Evolutionary conservation across 345 rosid species (phyloP).

Genomic region (Schrenkiella parvula): DNA sequence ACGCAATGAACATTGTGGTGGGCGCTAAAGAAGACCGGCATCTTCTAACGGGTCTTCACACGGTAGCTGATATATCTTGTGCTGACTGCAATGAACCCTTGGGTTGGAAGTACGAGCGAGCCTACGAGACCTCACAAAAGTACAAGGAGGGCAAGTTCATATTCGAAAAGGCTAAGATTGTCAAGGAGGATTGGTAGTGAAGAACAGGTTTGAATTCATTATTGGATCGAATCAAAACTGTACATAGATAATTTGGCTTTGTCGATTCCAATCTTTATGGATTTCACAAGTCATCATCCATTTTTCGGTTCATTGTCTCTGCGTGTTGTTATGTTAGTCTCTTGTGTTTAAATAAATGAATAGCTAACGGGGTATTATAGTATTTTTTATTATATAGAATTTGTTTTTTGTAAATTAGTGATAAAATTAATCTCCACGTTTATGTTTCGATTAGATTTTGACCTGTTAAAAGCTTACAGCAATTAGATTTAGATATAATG

Average conservation of each 20-base stretch:
- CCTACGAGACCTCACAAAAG: slow-evolving; percentile 63
- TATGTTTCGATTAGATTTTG: too few relatives aligned
- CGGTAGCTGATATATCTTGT: slow-evolving; percentile 73
- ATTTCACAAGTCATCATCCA: slow-evolving; percentile 28
- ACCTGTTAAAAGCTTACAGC: too few relatives aligned
- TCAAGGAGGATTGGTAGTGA: slow-evolving; percentile 64
- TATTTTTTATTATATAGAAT: too few relatives aligned
- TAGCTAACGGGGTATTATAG: too few relatives aligned
- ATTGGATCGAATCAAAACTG: slow-evolving; percentile 25
- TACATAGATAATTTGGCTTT: slow-evolving; percentile 20
- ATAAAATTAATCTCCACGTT: too few relatives aligned
- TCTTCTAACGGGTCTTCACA: slow-evolving; percentile 79
- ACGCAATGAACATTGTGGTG: slow-evolving; percentile 63
- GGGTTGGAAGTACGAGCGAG: slow-evolving; percentile 90
- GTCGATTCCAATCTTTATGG: slow-evolving; percentile 14
- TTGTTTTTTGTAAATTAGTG: too few relatives aligned
- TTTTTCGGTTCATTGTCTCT: not conserved
- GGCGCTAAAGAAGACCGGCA: slow-evolving; percentile 76
- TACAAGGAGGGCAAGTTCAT: slow-evolving; percentile 92
- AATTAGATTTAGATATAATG: too few relatives aligned
- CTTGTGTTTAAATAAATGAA: not conserved
- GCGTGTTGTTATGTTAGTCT: not conserved
- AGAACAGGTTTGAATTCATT: slow-evolving; percentile 22
- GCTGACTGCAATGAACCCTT: slow-evolving; percentile 64
- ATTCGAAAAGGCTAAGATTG: slow-evolving; percentile 76